Conservation (phyloP, 2,329 filamentous ascomycete genomes). For the Penicillium sp. region DNA sequence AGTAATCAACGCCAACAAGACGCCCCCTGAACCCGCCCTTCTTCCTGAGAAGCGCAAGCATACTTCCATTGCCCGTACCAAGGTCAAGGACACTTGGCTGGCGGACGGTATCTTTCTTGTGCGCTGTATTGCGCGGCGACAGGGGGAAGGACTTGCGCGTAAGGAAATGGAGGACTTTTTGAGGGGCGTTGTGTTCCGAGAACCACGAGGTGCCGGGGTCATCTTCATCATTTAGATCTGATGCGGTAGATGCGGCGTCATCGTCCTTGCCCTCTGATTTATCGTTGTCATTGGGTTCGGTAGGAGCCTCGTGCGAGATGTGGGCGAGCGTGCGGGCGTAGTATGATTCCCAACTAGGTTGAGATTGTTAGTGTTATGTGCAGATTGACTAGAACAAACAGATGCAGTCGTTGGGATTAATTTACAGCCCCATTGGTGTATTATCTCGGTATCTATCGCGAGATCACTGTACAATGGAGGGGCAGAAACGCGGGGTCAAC, state of each 20-base stretch:
- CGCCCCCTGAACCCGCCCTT: slow-evolving; percentile 62
- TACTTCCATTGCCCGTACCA: slow-evolving; percentile 89
- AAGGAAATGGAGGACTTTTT: slow-evolving; percentile 72
- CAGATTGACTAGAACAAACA: no score
- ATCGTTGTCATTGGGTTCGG: slow-evolving; percentile 31
- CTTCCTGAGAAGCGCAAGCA: slow-evolving; percentile 77
- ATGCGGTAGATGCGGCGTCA: slow-evolving; percentile 24
- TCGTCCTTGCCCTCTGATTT: slow-evolving; percentile 49
- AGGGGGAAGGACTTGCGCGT: slow-evolving; percentile 49
- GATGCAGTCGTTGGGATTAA: background rate
- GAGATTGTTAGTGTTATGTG: slow-evolving; percentile 11
- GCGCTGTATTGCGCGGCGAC: slow-evolving; percentile 40
- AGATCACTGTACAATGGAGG: background rate
- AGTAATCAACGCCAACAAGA: slow-evolving; percentile 90
- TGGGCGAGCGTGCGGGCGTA: slow-evolving; percentile 46
- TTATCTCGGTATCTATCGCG: background rate
- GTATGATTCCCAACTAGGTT: slow-evolving; percentile 62
- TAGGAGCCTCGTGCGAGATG: slow-evolving; percentile 27
- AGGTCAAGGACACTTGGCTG: slow-evolving; percentile 69
- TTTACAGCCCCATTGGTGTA: background rate
- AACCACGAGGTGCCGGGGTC: slow-evolving; percentile 91
- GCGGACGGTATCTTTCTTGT: slow-evolving; percentile 1
- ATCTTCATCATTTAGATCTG: slow-evolving; percentile 68
- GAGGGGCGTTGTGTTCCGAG: slow-evolving; percentile 84
- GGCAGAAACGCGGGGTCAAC: slow-evolving; percentile 8